These are phyloP conservation scores for Candida sp. DNA, from an alignment of 1,139 yeast genomes.

Conservation along the genomic window DNA sequence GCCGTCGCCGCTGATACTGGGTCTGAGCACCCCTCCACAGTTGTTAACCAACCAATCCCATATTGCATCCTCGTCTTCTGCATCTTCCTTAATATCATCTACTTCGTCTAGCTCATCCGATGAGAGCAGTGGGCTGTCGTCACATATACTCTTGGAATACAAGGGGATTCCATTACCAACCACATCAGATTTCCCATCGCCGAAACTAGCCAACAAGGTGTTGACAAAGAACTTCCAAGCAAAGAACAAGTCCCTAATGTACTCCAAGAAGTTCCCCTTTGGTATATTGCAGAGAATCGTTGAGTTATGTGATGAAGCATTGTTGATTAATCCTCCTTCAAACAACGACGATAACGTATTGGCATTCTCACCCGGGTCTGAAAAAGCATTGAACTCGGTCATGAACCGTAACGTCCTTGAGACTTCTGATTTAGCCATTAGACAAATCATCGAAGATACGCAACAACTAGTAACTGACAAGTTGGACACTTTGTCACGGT, in stretches of 20 bases:
- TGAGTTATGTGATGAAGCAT: constrained; percentile 79
- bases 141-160: constrained; percentile 45
- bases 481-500: constrained; percentile 73
- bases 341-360: constrained; percentile 24
- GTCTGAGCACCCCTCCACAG: constrained; percentile 4
- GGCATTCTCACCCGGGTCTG: constrained; percentile 73
- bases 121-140: constrained; percentile 18
- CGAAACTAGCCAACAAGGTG: constrained; percentile 26
- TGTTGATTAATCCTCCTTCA: constrained; percentile 69
- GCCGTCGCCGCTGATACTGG: constrained; percentile 7
- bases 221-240: constrained; percentile 31
- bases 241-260: constrained; percentile 22
- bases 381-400: constrained; percentile 62
- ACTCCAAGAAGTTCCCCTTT: constrained; percentile 58
- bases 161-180: constrained; percentile 62
- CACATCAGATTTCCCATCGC: constrained; percentile 17
- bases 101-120: constrained; percentile 12
- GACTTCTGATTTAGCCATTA: constrained; percentile 68
- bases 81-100: constrained; percentile 17
- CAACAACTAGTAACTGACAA: constrained; percentile 64
- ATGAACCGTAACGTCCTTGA: constrained; percentile 31
- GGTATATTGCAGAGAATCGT: constrained; percentile 66
- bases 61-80: constrained; percentile 14
- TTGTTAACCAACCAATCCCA: constrained; percentile 12
- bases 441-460: constrained; percentile 70